Conservation (phyloP, 2,329 filamentous ascomycete genomes). For the Xylaria sp. region DNA sequence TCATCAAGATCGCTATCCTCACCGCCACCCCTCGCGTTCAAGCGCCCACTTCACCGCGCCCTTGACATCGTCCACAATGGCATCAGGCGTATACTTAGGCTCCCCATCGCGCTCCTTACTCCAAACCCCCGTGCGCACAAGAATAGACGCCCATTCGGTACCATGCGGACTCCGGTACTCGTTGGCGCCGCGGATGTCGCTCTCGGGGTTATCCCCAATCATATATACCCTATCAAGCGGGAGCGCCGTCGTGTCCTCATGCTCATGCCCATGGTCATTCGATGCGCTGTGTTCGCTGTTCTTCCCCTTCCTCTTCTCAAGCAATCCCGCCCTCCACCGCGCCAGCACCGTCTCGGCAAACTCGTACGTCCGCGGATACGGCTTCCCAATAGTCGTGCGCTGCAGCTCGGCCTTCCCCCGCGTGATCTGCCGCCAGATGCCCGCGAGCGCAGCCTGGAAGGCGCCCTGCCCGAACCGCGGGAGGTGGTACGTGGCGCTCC, state of each 20-base stretch:
- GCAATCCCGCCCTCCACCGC: slow-evolving; percentile 64
- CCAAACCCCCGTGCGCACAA: slow-evolving; percentile 86
- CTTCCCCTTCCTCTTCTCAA: slow-evolving; percentile 50
- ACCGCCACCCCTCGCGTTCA: slow-evolving; percentile 61
- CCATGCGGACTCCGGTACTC: slow-evolving; percentile 73
- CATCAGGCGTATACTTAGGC: slow-evolving; percentile 71
- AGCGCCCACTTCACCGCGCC: slow-evolving; percentile 83
- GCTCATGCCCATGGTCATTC: slow-evolving; percentile 7
- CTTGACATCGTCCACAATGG: slow-evolving; percentile 78
- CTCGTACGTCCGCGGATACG: slow-evolving; percentile 78
- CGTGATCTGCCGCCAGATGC: slow-evolving; percentile 81
- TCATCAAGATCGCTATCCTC: slow-evolving; percentile 33
- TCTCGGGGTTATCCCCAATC: slow-evolving; percentile 91
- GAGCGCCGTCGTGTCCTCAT: slow-evolving; percentile 24
- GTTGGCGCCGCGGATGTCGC: slow-evolving; percentile 90
- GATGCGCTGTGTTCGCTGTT: background rate
- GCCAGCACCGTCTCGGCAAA: slow-evolving; percentile 83
- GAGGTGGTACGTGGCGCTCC: slow-evolving; percentile 85
- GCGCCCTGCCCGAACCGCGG: slow-evolving; percentile 92
- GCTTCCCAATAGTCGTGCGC: slow-evolving; percentile 84
- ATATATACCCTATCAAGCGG: slow-evolving; percentile 86
- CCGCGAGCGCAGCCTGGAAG: slow-evolving; percentile 83
- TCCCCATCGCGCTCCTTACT: slow-evolving; percentile 53
- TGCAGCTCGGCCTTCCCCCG: slow-evolving; percentile 67
- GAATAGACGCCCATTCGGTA: slow-evolving; percentile 79